These are phyloP conservation scores for Fusarium sulawesiense DNA, from an alignment of 2,329 filamentous ascomycete genomes.

Conservation along the genomic window DNA sequence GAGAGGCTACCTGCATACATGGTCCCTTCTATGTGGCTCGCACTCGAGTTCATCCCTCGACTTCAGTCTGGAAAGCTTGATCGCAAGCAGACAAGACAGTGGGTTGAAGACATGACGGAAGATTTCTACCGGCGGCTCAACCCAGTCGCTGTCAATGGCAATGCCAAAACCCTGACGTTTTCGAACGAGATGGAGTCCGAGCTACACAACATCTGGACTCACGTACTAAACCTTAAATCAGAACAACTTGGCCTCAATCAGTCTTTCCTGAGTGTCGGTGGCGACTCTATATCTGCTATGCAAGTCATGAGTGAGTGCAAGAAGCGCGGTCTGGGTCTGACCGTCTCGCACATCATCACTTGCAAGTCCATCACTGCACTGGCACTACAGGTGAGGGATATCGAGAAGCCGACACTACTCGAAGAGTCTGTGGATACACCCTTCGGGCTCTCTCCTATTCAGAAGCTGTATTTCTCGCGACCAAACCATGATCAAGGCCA, in stretches of 20 bases:
- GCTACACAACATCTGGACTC: slow-evolving; percentile 31
- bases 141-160: background rate
- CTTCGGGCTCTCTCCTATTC: slow-evolving; percentile 34
- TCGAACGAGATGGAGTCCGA: slow-evolving; percentile 9
- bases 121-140: slow-evolving; percentile 30
- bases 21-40: slow-evolving; percentile 40
- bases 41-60: slow-evolving; percentile 32
- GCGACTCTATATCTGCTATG: slow-evolving; percentile 58
- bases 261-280: slow-evolving; percentile 55
- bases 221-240: slow-evolving; percentile 34
- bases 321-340: slow-evolving; percentile 43
- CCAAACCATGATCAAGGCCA: slow-evolving; percentile 25
- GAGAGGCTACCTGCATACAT: slow-evolving; percentile 38
- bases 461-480: slow-evolving; percentile 37
- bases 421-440: slow-evolving; percentile 2
- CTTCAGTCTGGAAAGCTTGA: slow-evolving; percentile 40
- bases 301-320: slow-evolving; percentile 52
- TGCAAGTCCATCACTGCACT: slow-evolving; percentile 42
- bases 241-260: slow-evolving; percentile 35
- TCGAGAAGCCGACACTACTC: background rate
- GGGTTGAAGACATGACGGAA: slow-evolving; percentile 33
- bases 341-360: slow-evolving; percentile 46
- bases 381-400: slow-evolving; percentile 23
- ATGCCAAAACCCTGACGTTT: background rate
- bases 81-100: slow-evolving; percentile 25